Base-by-base conservation (phyloP, 352 stramenopile genomes). In the Phytophthora colocasiae region DNA sequence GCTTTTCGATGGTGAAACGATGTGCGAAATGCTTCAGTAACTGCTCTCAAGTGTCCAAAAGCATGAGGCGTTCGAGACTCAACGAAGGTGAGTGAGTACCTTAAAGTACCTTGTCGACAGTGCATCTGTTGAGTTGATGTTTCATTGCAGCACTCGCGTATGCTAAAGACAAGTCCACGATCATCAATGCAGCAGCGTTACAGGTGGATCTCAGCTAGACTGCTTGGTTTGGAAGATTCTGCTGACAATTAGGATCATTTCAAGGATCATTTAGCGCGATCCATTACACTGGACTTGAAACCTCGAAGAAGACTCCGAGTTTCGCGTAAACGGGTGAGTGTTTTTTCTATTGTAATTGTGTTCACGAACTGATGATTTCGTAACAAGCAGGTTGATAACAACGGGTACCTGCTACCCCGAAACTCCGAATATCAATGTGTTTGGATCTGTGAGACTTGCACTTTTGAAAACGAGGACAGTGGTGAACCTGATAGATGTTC, bases 371-470 rank as follows among this genome's bases (percentile, higher is more conserved):
- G 19, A 31, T 31, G 27, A 7, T 34, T 8, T 48, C 17, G 7
- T 9, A 12, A 41, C 29, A 50, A 49, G 17, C 36, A 74, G 48
- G 31, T 49, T 55, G 53, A 62, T 6, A 36, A 8, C 6, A 34
- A 7, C 4, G 45, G 46, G 0, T 51, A 41, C 1, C 26, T 52
- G 39, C 17, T 7, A 31, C 5, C 4, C 15, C 36, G 26, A 2
- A 48, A 8, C 39, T 62, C 62, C 4, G 75, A 73, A 14, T 91
- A 91, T 56, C 79, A 76, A 15, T 70, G 69, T 15, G 77, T 93
- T 2, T 96, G 89, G 89, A 64, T 93, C 4, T 96, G 89, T 32
- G 85, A 94, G 38, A 70, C 64, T 1, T 96, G 89, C 50, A 95
- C 89, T 2, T 81, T 90, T 26, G 87, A 93, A 40, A 95, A 96